A percentile compares a stretch with the other conserved stretches of the same genome.
Conservation (phyloP, 2,329 filamentous ascomycete genomes). For the Pezicula rhizophila region DNA sequence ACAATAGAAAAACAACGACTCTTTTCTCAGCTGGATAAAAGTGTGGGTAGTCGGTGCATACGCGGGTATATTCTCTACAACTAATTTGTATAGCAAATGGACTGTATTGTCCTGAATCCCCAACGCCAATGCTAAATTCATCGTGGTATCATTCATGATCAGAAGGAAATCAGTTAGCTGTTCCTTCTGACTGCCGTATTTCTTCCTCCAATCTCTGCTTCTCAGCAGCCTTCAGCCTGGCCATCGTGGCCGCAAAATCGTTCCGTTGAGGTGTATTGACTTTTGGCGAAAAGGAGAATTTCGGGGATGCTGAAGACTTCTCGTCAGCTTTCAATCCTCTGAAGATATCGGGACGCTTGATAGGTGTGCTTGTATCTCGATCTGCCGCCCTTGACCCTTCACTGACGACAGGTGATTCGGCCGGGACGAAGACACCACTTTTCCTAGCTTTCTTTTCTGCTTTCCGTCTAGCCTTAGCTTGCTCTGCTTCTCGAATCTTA, state of each 20-base stretch:
- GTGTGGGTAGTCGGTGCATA: too few species aligned
- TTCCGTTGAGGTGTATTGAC: conserved; percentile 21
- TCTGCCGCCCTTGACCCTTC: conserved; percentile 10
- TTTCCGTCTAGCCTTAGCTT: conserved; percentile 31
- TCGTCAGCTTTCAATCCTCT: conserved; percentile 33
- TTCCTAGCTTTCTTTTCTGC: conserved; percentile 33
- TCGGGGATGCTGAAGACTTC: conserved; percentile 29
- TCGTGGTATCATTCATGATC: conserved; percentile 6
- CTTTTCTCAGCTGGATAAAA: neutral
- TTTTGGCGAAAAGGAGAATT: conserved; percentile 26
- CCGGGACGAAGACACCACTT: conserved; percentile 24
- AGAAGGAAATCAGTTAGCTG: conserved; percentile 25
- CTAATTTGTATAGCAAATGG: conserved; percentile 14
- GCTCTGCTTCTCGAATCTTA: conserved; percentile 34
- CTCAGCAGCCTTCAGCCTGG: conserved; percentile 50
- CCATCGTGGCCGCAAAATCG: conserved; percentile 41
- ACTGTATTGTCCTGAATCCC: conserved; percentile 5
- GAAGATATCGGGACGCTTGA: conserved; percentile 28
- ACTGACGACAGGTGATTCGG: conserved; percentile 17
- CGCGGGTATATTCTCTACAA: neutral
- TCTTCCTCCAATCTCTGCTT: conserved; percentile 46
- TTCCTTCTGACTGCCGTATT: conserved; percentile 39
- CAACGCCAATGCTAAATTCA: conserved; percentile 24
- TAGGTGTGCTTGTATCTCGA: conserved; percentile 21
- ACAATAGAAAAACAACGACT: neutral